A percentile compares a stretch with the other conserved stretches of the same genome.
phyloP scores from a whole-genome alignment of 1,139 yeast genomes.

The Candida neerlandica region DNA sequence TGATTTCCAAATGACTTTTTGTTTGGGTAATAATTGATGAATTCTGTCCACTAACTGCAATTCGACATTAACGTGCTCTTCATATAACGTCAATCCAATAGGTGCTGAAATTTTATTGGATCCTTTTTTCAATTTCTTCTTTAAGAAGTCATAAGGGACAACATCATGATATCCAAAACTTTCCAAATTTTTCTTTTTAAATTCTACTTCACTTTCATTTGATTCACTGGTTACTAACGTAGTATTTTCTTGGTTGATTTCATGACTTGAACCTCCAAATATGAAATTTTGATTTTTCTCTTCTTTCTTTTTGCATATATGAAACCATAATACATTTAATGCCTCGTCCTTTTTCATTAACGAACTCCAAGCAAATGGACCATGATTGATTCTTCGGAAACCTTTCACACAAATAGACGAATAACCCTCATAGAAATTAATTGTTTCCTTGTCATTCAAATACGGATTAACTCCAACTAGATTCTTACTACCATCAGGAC shows the following conservation, averaged over 20 bases:
- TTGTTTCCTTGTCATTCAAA: slow-evolving; percentile 26
- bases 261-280: slow-evolving; percentile 21
- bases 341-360: slow-evolving; percentile 52
- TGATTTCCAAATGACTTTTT: slow-evolving; percentile 35
- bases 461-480: slow-evolving; percentile 27
- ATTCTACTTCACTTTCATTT: slow-evolving; percentile 20
- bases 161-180: slow-evolving; percentile 40
- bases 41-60: slow-evolving; percentile 35
- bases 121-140: slow-evolving; percentile 19
- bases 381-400: slow-evolving; percentile 42
- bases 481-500: neutral
- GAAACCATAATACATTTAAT: slow-evolving; percentile 36
- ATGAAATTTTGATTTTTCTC: slow-evolving; percentile 22
- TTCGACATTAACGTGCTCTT: slow-evolving; percentile 33
- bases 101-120: slow-evolving; percentile 24
- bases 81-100: slow-evolving; percentile 32
- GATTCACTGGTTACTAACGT: slow-evolving; percentile 22
- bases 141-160: slow-evolving; percentile 35
- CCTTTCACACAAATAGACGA: slow-evolving; percentile 42
- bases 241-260: slow-evolving; percentile 28
- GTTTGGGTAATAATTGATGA: slow-evolving; percentile 33
- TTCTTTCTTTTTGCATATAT: slow-evolving; percentile 29
- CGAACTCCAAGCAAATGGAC: slow-evolving; percentile 54
- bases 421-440: slow-evolving; percentile 47
- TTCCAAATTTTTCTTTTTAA: slow-evolving; percentile 35